Evolutionary conservation across 805 yeast species (phyloP).

Genomic region (Komagataella mondaviorum): DNA sequence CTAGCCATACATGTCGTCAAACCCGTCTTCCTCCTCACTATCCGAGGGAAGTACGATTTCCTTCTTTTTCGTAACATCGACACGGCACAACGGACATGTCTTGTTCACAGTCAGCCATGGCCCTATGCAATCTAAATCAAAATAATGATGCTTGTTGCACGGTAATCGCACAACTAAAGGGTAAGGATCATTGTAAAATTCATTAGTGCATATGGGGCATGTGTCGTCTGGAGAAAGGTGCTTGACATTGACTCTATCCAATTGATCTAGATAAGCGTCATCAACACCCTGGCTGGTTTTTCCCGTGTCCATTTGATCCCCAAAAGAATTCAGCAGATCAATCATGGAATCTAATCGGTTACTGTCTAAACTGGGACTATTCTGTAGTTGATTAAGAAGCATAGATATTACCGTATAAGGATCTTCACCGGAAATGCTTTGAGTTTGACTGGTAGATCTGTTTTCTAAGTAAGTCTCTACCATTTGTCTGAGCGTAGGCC

Average conservation of each 20-base stretch:
- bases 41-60: slow-evolving; percentile 16
- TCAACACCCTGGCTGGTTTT: slow-evolving; percentile 35
- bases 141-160: slow-evolving; percentile 56
- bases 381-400: background rate
- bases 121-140: slow-evolving; percentile 81
- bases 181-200: slow-evolving; percentile 55
- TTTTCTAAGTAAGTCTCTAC: background rate
- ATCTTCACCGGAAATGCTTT: background rate
- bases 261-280: slow-evolving; percentile 57
- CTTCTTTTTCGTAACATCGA: slow-evolving; percentile 42
- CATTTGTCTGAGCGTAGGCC: background rate
- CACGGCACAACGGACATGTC: slow-evolving; percentile 82
- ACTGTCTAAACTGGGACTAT: background rate
- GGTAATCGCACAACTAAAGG: slow-evolving; percentile 71
- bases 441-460: background rate
- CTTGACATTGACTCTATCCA: slow-evolving; percentile 50
- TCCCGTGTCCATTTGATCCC: background rate
- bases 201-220: slow-evolving; percentile 78
- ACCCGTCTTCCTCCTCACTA: slow-evolving; percentile 53
- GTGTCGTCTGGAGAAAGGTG: slow-evolving; percentile 34
- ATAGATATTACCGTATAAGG: background rate
- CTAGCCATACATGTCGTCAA: slow-evolving; percentile 71
- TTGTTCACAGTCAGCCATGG: slow-evolving; percentile 73
- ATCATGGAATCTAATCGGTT: background rate
- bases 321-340: background rate